phyloP scores from a whole-genome alignment of 2,329 filamentous ascomycete genomes.

The Xylariales sp. region DNA sequence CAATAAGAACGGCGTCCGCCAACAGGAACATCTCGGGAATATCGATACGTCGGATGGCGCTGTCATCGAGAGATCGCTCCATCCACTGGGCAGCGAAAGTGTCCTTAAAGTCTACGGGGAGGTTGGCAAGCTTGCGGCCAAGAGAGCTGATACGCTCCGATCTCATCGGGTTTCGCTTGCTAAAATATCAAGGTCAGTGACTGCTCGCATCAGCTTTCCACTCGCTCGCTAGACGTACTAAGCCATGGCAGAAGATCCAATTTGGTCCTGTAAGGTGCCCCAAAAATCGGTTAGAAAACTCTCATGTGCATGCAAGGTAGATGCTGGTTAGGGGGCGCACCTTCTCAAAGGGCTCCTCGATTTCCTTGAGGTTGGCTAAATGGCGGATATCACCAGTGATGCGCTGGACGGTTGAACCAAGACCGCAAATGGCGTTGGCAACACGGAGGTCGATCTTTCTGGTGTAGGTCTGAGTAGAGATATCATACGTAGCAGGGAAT shows the following conservation, averaged over 20 bases:
- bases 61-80: conserved; percentile 63
- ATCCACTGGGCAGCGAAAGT: conserved; percentile 73
- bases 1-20: conserved; percentile 64
- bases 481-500: conserved; percentile 43
- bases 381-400: conserved; percentile 48
- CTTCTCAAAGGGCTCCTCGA: conserved; percentile 75
- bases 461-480: conserved; percentile 10
- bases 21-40: conserved; percentile 50
- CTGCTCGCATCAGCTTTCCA: conserved; percentile 11
- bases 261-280: too few species aligned
- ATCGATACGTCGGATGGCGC: conserved; percentile 54
- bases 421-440: conserved; percentile 9
- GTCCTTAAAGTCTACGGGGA: conserved; percentile 46
- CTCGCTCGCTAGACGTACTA: conserved; percentile 66
- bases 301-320: too few species aligned
- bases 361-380: conserved; percentile 68
- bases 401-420: conserved; percentile 6
- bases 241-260: conserved; percentile 57
- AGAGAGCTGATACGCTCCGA: conserved; percentile 28
- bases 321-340: too few species aligned
- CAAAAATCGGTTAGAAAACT: too few species aligned
- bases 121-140: conserved; percentile 24
- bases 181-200: not conserved
- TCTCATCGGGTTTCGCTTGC: conserved; percentile 12
- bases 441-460: conserved; percentile 9